Evolutionary conservation across 1,284 basidiomycete genomes (phyloP).

Genomic region (Uromyces viciae-fabae): DNA sequence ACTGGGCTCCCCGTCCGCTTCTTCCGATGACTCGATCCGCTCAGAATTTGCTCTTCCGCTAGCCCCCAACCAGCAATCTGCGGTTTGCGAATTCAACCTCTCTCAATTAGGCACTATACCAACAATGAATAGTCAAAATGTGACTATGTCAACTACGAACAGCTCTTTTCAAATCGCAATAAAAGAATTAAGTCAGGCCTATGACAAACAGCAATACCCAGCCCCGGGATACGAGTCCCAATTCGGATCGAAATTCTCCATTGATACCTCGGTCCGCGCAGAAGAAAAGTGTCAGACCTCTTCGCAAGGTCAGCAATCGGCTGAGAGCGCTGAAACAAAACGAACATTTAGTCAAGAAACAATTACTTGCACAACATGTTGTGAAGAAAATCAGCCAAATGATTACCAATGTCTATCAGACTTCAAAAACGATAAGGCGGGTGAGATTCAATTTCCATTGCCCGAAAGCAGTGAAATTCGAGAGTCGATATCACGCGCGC

Average conservation of each 20-base stretch:
- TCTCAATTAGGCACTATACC: slow-evolving; percentile 7
- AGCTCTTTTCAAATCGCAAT: slow-evolving; percentile 6
- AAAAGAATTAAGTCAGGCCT: slow-evolving; percentile 4
- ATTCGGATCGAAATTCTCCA: no score
- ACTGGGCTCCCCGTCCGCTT: background rate
- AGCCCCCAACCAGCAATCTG: background rate
- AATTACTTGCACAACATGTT: no score
- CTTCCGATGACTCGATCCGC: background rate
- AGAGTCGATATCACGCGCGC: no score
- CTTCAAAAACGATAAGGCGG: no score
- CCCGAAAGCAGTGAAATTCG: background rate
- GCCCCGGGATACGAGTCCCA: no score
- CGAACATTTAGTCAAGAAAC: no score
- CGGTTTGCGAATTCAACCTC: background rate
- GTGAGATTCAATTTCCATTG: background rate
- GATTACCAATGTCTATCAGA: no score
- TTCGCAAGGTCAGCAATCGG: background rate
- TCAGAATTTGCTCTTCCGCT: background rate
- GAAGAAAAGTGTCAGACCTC: no score
- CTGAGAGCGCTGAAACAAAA: no score
- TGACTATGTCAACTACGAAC: background rate
- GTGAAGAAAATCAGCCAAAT: no score
- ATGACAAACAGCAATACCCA: no score
- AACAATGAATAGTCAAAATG: background rate
- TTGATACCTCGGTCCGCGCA: no score